Conservation (phyloP, 106 monocot species). For the Dendrobium officinale region DNA sequence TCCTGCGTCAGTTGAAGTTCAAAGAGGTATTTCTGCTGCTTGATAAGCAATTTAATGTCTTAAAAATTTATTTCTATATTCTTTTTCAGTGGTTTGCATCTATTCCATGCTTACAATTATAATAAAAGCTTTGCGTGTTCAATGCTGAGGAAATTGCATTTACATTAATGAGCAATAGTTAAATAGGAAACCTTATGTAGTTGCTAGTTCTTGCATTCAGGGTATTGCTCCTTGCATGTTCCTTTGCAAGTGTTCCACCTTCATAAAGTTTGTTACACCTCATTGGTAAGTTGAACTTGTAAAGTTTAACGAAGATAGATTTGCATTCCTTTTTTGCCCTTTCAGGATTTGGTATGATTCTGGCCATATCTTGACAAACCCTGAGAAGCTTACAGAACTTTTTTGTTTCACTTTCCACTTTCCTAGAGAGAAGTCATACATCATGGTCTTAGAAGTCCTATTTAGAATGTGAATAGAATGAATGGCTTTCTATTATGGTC, state of each 20-base stretch:
- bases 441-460: not conserved
- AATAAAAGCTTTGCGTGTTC: too few species aligned
- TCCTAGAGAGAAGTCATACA: not conserved
- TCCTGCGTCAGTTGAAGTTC: slow-evolving; percentile 14
- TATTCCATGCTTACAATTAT: not conserved
- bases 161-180: not conserved
- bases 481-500: not conserved
- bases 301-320: not conserved
- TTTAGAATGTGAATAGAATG: not conserved
- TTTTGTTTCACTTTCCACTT: not conserved
- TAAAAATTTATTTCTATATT: not conserved
- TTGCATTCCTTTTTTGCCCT: not conserved
- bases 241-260: not conserved
- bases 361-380: not conserved
- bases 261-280: not conserved
- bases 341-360: not conserved
- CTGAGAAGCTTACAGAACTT: not conserved
- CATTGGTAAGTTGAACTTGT: not conserved
- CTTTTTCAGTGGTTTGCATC: not conserved
- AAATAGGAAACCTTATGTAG: not conserved
- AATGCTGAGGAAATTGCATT: not conserved
- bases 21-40: slow-evolving; percentile 20
- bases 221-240: not conserved
- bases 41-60: not conserved
- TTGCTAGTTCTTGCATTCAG: not conserved